A percentile compares a stretch with the other conserved stretches of the same genome.
phyloP scores from a whole-genome alignment of 352 stramenopile species.

The Pythium scleroteichum region DNA sequence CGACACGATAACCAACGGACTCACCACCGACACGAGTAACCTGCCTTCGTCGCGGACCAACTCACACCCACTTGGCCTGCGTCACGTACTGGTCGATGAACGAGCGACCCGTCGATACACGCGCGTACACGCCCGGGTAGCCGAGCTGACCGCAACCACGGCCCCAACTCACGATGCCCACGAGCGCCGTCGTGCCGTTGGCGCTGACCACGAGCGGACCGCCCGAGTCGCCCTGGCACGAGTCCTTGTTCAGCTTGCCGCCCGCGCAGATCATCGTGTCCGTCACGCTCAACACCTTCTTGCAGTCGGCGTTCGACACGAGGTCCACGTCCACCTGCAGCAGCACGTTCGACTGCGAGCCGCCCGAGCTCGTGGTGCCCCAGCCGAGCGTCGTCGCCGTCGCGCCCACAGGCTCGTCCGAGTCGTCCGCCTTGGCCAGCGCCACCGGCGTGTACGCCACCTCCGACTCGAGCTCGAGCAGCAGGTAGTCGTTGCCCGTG shows the following conservation, averaged over 20 bases:
- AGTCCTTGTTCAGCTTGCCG: constrained; percentile 30
- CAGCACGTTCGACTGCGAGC: constrained; percentile 25
- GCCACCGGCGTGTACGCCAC: constrained; percentile 26
- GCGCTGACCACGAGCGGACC: constrained; percentile 34
- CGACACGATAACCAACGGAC: background rate
- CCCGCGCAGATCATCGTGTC: constrained; percentile 48
- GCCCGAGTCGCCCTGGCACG: constrained; percentile 42
- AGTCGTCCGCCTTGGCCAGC: constrained; percentile 14
- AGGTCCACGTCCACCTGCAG: constrained; percentile 33
- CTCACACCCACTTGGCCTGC: constrained; percentile 12
- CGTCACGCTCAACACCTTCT: constrained; percentile 17
- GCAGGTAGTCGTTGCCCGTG: constrained; percentile 31
- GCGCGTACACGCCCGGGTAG: constrained; percentile 43
- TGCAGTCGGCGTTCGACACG: constrained; percentile 35
- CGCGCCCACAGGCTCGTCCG: constrained; percentile 15
- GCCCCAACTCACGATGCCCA: constrained; percentile 44
- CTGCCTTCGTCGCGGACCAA: no score
- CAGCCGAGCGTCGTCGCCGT: constrained; percentile 30
- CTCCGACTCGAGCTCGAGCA: constrained; percentile 29
- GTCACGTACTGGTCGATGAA: constrained; percentile 28
- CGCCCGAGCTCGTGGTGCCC: constrained; percentile 23
- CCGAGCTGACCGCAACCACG: constrained; percentile 35
- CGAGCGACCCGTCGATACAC: constrained; percentile 28
- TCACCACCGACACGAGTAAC: no score
- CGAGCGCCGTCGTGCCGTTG: constrained; percentile 28